Evolutionary conservation across 225 moss, liverwort and hornwort species (phyloP), one percentile per base, ranked within the genome.

Genomic region (Bryum argenteum): DNA sequence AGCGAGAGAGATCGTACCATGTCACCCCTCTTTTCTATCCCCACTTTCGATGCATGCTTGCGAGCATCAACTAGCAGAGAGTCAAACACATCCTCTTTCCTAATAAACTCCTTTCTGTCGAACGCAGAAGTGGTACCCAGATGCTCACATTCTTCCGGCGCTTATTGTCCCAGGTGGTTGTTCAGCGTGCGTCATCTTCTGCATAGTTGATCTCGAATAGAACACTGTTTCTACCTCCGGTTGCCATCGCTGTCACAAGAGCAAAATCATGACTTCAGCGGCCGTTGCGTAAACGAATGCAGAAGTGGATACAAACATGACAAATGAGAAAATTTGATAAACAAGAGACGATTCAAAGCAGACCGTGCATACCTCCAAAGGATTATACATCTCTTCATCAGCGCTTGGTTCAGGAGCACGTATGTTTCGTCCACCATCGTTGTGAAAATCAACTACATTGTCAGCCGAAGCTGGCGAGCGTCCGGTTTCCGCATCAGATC

Each of bases 191-290:
- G 65, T 54, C 38, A 54, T 3, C 11, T 54, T 71, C 57, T 23
- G 62, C 52, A 39, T 38, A 48, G 69, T 67, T 48, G 69, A 64
- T 72, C 61, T 80, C 37, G 60, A 71, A 39, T 77, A 77, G 44
- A 78, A 74, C 61, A 65, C 43, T 23, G 37, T 51, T 71, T 83
- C 80, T 66, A 78, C 78, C 28, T 71, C 86, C 24, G 83, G 86
- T 83, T 83, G 75, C 86, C 86, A 86, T 72, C 86, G 80, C 86
- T 86, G 80, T 64, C 39, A 70, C 75, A 79, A 60, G 23, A 60
- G 42, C 13, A 43, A 44, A 52, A 69, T 43, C 42, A 48, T 61
- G 17, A 20, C 52, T 68, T 72, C 47, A 76, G 67, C 40, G 72
- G 14, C 10, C 44, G 67, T 17, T 12, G 65, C 16, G 42, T 45